A percentile compares a stretch with the other conserved stretches of the same genome.
These are phyloP conservation scores for Purshia tridentata DNA, from an alignment of 306 rosid genomes.

Conservation along the genomic window DNA sequence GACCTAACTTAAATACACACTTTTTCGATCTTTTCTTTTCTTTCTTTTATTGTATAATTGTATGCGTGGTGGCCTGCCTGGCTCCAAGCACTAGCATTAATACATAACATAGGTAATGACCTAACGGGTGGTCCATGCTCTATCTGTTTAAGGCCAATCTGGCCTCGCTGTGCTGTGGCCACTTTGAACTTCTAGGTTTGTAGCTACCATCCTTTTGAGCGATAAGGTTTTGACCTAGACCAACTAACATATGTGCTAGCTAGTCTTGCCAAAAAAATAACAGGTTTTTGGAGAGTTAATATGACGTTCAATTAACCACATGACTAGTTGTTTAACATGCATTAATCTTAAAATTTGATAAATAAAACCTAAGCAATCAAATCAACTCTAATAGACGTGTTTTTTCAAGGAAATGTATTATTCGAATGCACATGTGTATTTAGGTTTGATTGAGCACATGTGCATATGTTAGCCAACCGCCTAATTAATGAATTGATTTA, in stretches of 20 bases:
- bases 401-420: too few relatives aligned
- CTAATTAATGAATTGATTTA: too few relatives aligned
- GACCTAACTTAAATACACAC: constrained; percentile 16
- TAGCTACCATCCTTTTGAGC: not conserved
- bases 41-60: not conserved
- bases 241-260: not conserved
- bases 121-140: constrained; percentile 28
- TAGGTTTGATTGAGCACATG: too few relatives aligned
- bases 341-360: too few relatives aligned
- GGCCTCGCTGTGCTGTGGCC: constrained; percentile 7
- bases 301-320: too few relatives aligned
- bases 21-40: constrained; percentile 2
- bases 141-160: constrained; percentile 11
- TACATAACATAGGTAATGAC: not conserved
- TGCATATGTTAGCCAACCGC: not conserved
- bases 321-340: too few relatives aligned
- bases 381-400: too few relatives aligned
- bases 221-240: not conserved
- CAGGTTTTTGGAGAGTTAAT: not conserved
- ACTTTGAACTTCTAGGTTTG: not conserved
- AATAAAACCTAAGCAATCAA: too few relatives aligned
- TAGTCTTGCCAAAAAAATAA: not conserved
- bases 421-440: too few relatives aligned
- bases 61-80: constrained; percentile 12
- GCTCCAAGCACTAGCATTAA: constrained; percentile 6